Conservation (phyloP, 331 rosid species). For the Cydonia oblonga region DNA sequence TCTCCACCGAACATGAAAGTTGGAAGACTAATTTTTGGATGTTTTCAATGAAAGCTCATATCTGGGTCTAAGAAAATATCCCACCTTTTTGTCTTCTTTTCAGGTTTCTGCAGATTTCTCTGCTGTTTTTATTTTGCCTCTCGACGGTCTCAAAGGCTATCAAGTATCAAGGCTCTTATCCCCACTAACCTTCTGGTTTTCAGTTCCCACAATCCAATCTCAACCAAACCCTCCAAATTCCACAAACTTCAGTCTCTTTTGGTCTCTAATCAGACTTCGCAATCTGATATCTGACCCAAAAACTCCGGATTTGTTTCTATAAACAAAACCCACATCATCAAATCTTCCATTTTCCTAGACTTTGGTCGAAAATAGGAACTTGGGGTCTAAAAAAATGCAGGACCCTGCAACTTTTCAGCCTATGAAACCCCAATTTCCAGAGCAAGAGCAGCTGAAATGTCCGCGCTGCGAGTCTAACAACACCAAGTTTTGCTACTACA, state of each 20-base stretch:
- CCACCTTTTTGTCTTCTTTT: slow-evolving; percentile 27
- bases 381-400: slow-evolving; percentile 28
- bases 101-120: background rate
- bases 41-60: slow-evolving; percentile 8
- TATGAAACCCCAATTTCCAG: slow-evolving; percentile 53
- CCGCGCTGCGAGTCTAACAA: slow-evolving; percentile 73
- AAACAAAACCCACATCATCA: slow-evolving; percentile 2
- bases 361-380: background rate
- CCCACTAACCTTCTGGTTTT: background rate
- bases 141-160: no score
- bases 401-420: slow-evolving; percentile 50
- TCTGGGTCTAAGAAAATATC: slow-evolving; percentile 9
- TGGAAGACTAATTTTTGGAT: slow-evolving; percentile 1
- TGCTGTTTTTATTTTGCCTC: slow-evolving; percentile 13
- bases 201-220: background rate
- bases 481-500: slow-evolving; percentile 95
- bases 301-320: background rate
- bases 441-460: slow-evolving; percentile 67
- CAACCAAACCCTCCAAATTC: background rate
- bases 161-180: slow-evolving; percentile 1
- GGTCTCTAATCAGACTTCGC: background rate
- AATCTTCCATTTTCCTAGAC: background rate
- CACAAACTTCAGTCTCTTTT: background rate
- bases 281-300: background rate
- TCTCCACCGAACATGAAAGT: background rate